phyloP scores from a whole-genome alignment of 371 early-diverging fungal species.

The Umbelopsis sp. region DNA sequence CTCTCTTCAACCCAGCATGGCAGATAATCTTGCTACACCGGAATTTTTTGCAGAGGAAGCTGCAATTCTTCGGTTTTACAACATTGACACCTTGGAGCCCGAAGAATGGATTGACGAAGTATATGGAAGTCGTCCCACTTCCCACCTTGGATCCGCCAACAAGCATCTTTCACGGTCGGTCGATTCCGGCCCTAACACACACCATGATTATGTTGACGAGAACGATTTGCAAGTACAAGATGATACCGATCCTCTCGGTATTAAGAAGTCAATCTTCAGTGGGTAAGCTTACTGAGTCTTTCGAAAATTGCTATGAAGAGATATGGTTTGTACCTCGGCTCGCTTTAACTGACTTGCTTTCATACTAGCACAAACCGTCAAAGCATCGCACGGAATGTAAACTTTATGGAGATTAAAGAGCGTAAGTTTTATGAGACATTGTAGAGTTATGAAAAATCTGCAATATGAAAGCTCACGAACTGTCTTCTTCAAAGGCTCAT shows the following conservation, averaged over 20 bases:
- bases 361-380: not conserved
- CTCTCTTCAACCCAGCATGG: constrained; percentile 19
- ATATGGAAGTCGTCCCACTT: constrained; percentile 24
- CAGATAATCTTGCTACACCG: constrained; percentile 29
- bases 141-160: constrained; percentile 35
- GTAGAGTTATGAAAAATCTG: too few species aligned
- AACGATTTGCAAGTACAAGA: constrained; percentile 42
- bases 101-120: constrained; percentile 50
- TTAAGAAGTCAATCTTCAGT: constrained; percentile 47
- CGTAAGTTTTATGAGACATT: constrained; percentile 29
- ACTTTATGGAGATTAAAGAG: constrained; percentile 47
- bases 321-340: too few species aligned
- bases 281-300: constrained; percentile 30
- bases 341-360: too few species aligned
- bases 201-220: constrained; percentile 33
- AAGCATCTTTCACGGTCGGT: constrained; percentile 45
- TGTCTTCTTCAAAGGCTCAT: constrained; percentile 34
- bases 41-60: constrained; percentile 57
- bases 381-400: constrained; percentile 33
- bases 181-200: constrained; percentile 13
- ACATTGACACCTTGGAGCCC: constrained; percentile 49
- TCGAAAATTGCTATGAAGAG: not conserved
- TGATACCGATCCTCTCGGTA: constrained; percentile 50
- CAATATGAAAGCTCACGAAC: not conserved
- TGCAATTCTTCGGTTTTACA: constrained; percentile 47